Evolutionary conservation across 2,329 filamentous ascomycete species (phyloP).

Genomic region (Penicillium palitans): DNA sequence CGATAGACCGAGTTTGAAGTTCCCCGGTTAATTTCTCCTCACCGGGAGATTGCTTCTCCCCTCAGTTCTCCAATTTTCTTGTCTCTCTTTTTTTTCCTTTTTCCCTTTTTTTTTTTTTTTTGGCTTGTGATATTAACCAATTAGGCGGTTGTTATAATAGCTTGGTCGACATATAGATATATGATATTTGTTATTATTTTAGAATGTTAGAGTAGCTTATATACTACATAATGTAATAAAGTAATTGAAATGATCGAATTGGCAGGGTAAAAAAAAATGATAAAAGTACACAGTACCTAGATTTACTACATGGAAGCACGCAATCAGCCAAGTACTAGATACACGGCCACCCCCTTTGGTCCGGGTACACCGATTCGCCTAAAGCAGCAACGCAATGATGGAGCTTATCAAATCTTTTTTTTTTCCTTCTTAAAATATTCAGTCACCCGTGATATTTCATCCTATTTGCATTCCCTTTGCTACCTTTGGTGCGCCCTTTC

Average conservation of each 20-base stretch:
- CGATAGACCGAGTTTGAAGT: neutral
- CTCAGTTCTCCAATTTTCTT: constrained; percentile 26
- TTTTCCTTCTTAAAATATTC: constrained; percentile 15
- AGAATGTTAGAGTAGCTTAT: neutral
- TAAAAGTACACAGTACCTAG: constrained; percentile 6
- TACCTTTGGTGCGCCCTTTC: constrained; percentile 26
- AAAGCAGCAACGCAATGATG: constrained; percentile 31
- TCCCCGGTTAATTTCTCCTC: constrained; percentile 27
- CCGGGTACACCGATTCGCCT: constrained; percentile 39
- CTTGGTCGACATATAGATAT: no score
- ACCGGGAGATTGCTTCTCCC: constrained; percentile 18
- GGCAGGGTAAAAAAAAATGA: neutral
- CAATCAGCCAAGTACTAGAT: constrained; percentile 10
- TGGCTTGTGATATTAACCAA: constrained; percentile 2
- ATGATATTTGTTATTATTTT: neutral
- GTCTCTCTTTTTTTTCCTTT: neutral
- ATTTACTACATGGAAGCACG: neutral
- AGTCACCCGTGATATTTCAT: constrained; percentile 10
- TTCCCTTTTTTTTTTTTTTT: neutral
- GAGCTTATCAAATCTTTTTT: constrained; percentile 24
- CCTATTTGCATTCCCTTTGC: constrained; percentile 12
- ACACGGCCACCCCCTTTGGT: constrained; percentile 1
- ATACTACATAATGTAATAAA: neutral
- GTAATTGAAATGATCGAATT: neutral
- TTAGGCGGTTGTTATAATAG: neutral